A percentile compares a stretch with the other conserved stretches of the same genome.
These are phyloP conservation scores for Coemansia sp. DNA, from an alignment of 192 early-diverging fungal genomes.

Conservation along the genomic window DNA sequence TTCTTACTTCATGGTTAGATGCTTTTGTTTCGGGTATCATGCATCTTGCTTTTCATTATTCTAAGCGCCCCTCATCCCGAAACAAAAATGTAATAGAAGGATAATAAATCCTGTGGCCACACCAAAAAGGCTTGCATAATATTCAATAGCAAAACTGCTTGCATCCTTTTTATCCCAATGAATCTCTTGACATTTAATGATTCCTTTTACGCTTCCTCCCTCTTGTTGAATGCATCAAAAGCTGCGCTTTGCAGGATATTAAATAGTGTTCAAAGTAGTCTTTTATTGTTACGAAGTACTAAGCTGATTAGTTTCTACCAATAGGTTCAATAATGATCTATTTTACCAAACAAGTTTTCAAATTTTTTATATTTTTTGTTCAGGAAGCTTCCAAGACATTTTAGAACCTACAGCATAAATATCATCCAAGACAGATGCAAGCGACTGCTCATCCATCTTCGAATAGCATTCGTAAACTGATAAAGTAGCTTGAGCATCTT, in stretches of 20 bases:
- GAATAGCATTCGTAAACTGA: constrained; percentile 80
- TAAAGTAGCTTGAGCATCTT: constrained; percentile 86
- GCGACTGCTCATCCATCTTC: constrained; percentile 62
- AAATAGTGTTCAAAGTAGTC: too few species aligned
- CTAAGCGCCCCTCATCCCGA: background rate
- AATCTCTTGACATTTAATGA: too few species aligned
- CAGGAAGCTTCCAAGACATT: constrained; percentile 40
- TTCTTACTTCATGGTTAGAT: too few species aligned
- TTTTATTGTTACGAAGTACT: too few species aligned
- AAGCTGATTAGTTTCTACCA: too few species aligned
- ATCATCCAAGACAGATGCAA: constrained; percentile 61
- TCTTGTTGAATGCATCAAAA: too few species aligned
- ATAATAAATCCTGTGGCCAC: background rate
- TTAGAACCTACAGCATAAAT: constrained; percentile 62
- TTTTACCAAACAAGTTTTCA: background rate
- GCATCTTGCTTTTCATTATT: background rate
- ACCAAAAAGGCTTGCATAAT: background rate
- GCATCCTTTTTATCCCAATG: background rate
- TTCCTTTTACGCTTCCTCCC: too few species aligned
- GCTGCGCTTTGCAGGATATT: too few species aligned
- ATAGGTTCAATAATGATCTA: too few species aligned
- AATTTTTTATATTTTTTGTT: constrained; percentile 12
- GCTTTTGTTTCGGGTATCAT: background rate
- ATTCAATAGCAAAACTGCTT: background rate
- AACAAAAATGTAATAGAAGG: background rate